phyloP scores from a whole-genome alignment of 2,329 filamentous ascomycete species.

The Fusarium gaditjirri region DNA sequence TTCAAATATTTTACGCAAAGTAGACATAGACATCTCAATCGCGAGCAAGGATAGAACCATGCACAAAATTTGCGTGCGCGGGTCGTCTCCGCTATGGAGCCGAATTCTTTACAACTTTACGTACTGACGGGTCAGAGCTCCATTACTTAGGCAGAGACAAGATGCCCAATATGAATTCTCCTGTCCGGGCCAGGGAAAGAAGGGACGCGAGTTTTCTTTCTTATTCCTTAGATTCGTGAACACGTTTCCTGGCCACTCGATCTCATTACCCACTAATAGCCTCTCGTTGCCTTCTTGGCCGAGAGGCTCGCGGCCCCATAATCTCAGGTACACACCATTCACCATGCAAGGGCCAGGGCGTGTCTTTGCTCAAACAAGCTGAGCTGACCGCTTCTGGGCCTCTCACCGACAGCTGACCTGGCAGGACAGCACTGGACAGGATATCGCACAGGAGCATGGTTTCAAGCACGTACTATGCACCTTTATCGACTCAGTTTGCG shows the following conservation, averaged over 20 bases:
- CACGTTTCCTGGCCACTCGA: slow-evolving; percentile 22
- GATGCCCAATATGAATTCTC: slow-evolving; percentile 16
- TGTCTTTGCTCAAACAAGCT: slow-evolving; percentile 12
- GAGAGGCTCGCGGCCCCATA: slow-evolving; percentile 10
- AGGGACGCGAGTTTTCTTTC: slow-evolving; percentile 14
- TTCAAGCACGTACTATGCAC: not conserved
- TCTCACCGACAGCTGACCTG: slow-evolving; percentile 29
- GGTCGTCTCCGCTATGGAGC: slow-evolving; percentile 25
- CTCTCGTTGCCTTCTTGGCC: slow-evolving; percentile 24
- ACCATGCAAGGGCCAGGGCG: slow-evolving; percentile 41
- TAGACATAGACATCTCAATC: slow-evolving; percentile 5
- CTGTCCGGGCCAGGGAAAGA: not conserved
- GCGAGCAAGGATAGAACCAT: slow-evolving; percentile 37
- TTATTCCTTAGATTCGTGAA: slow-evolving; percentile 17
- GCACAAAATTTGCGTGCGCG: slow-evolving; percentile 21
- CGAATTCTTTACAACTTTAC: slow-evolving; percentile 14
- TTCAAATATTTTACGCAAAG: slow-evolving; percentile 19
- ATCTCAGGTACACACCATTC: slow-evolving; percentile 37
- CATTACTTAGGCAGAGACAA: slow-evolving; percentile 17
- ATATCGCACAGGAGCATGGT: slow-evolving; percentile 4
- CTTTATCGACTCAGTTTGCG: not conserved
- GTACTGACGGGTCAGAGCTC: slow-evolving; percentile 1
- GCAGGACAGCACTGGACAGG: slow-evolving; percentile 8
- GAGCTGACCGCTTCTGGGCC: slow-evolving; percentile 37
- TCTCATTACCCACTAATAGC: slow-evolving; percentile 19